Evolutionary conservation across 2,329 filamentous ascomycete genomes (phyloP).

Genomic region (Sporothrix brasiliensis): DNA sequence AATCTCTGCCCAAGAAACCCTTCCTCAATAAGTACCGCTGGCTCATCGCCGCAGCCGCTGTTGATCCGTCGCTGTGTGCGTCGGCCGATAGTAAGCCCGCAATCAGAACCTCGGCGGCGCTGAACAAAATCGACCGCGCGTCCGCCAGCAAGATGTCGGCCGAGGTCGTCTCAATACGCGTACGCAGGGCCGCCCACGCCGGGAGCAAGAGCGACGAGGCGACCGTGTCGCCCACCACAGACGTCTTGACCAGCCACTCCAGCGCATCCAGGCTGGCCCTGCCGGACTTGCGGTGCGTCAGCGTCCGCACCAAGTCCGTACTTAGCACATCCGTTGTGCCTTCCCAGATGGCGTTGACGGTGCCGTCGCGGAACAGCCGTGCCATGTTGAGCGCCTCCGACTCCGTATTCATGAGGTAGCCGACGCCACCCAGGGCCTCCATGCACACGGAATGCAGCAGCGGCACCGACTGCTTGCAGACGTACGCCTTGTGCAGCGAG

Average conservation of each 20-base stretch:
- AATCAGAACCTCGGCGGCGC: conserved; percentile 50
- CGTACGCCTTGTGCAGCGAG: conserved; percentile 63
- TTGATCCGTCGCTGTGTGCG: conserved; percentile 44
- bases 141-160: conserved; percentile 50
- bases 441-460: conserved; percentile 60
- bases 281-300: conserved; percentile 51
- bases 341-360: conserved; percentile 63
- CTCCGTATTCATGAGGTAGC: conserved; percentile 64
- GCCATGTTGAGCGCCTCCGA: conserved; percentile 68
- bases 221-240: background rate
- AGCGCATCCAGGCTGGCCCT: conserved; percentile 48
- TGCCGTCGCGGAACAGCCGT: conserved; percentile 65
- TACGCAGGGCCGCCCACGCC: conserved; percentile 49
- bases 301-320: conserved; percentile 51
- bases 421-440: conserved; percentile 67
- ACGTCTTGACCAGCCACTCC: conserved; percentile 45
- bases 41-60: conserved; percentile 47
- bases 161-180: conserved; percentile 43
- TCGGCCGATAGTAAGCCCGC: conserved; percentile 51
- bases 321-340: conserved; percentile 73
- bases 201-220: conserved; percentile 36
- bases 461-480: conserved; percentile 54
- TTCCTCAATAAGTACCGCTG: conserved; percentile 45
- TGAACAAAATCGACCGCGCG: conserved; percentile 51
- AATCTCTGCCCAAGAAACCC: conserved; percentile 38